Evolutionary conservation across 768 basidiomycete species (phyloP), one percentile per base, ranked within the genome.

Genomic region (Lanmaoa pseudosensibilis): DNA sequence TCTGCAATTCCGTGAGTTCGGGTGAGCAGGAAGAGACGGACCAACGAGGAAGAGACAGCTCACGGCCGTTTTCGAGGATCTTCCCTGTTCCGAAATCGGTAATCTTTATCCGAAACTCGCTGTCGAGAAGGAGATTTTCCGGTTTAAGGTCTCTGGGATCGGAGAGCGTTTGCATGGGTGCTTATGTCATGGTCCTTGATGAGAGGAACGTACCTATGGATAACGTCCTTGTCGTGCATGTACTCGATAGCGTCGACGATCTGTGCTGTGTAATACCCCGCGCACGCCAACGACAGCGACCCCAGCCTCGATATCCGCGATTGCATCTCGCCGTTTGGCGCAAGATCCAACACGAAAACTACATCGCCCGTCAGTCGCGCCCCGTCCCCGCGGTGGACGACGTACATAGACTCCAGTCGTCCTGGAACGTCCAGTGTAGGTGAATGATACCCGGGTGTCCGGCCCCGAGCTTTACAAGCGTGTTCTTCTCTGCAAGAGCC

Each of bases 51-150:
- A 23, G n/a, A 15, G 1, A 50, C 11, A 13, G 73, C 84, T 65
- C 53, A 86, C 86, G 72, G 50, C 75, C 77, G 21, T 79, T 67
- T 57, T 86, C 83, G 34, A 86, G 74, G 58, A 90, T 76, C 73
- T 90, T 90, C 19, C 93, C 93, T 5, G 93, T 95, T 7, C 97
- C 97, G 72, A 98, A 98, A 71, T 99, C 97, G 16, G 94, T 92
- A n/a, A 99, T 83, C 72, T 94, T 96, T 68, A 97, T 84, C 52
- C 93, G 85, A 74, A 87, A 90, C 16, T 86, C 81, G 36, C 82
- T 82, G 63, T 96, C 94, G n/a, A 99, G 79, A 10, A 99, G 79
- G 32, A 98, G 78, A 69, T 98, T 98, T 72, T 90, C 90, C 11
- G 90, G 90, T 69, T 92, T 91, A 33, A 92, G 78, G 67, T 92